Percentiles rank a stretch among this genome's conserved stretches.
Conservation (phyloP, 2,329 filamentous ascomycete species). For the Curvularia sp. region DNA sequence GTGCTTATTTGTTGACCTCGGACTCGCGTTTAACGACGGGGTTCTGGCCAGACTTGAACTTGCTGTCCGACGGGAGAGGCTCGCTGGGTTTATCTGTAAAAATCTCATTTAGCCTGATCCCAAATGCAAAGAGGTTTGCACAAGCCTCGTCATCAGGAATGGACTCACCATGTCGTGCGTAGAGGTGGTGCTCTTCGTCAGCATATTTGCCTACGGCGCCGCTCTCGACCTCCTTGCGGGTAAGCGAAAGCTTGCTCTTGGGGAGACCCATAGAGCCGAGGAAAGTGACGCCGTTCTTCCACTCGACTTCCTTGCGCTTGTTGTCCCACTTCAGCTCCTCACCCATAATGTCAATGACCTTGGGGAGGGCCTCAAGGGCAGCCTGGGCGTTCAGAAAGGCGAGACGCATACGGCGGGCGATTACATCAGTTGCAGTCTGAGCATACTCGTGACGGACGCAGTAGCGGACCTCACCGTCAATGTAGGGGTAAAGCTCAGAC, state of each 20-base stretch:
- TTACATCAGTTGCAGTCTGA: constrained; percentile 85
- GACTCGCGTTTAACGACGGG: constrained; percentile 55
- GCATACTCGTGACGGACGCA: constrained; percentile 89
- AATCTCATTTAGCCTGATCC: constrained; percentile 33
- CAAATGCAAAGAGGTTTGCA: constrained; percentile 32
- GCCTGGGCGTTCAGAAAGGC: constrained; percentile 94
- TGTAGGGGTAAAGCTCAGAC: constrained; percentile 82
- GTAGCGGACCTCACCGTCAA: constrained; percentile 91
- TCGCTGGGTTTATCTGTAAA: constrained; percentile 62
- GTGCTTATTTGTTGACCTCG: constrained; percentile 57
- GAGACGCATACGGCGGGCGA: constrained; percentile 82
- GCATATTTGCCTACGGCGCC: constrained; percentile 55
- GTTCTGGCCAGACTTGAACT: constrained; percentile 55
- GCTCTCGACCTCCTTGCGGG: constrained; percentile 65
- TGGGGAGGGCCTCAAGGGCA: constrained; percentile 82
- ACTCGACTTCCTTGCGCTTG: constrained; percentile 77
- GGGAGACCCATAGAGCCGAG: constrained; percentile 68
- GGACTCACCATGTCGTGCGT: constrained; percentile 59
- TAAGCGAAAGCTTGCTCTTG: constrained; percentile 63
- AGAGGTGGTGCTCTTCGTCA: constrained; percentile 59
- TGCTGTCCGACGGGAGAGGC: constrained; percentile 59
- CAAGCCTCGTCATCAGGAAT: constrained; percentile 23
- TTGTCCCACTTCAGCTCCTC: constrained; percentile 81
- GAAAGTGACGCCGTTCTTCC: constrained; percentile 72
- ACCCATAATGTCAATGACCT: constrained; percentile 87